Conservation (phyloP, 306 rosid genomes). For the Cicer judaicum region DNA sequence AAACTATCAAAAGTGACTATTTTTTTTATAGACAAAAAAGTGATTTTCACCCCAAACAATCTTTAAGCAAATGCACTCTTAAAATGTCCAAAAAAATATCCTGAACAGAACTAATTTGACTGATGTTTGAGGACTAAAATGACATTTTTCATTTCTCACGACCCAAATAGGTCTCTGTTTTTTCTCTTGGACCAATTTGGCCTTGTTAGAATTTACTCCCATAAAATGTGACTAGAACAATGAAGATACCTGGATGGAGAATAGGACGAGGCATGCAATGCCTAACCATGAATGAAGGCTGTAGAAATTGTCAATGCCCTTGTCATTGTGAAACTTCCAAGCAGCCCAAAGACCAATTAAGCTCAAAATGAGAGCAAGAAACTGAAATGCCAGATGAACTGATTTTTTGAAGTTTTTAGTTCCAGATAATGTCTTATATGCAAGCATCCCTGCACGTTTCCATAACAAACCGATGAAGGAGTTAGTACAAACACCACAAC, state of each 20-base stretch:
- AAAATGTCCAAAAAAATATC: neutral
- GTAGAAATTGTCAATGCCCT: conserved; percentile 95
- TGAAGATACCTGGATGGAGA: conserved; percentile 73
- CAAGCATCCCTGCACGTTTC: conserved; percentile 82
- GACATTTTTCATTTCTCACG: neutral
- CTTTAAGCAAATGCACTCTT: neutral
- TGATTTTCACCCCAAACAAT: too few species aligned
- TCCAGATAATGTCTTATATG: conserved; percentile 86
- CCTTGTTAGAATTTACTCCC: neutral
- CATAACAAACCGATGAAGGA: conserved; percentile 25
- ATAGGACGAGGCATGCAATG: conserved; percentile 77
- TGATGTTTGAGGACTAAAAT: neutral
- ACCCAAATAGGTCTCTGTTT: too few species aligned
- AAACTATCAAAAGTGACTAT: too few species aligned
- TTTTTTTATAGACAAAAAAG: too few species aligned
- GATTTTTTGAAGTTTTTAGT: conserved; percentile 72
- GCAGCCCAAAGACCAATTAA: conserved; percentile 92
- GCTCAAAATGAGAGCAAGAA: conserved; percentile 72
- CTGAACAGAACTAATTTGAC: neutral
- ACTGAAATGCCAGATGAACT: conserved; percentile 78
- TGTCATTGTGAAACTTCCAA: conserved; percentile 90
- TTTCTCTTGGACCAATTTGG: too few species aligned
- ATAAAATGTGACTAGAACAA: neutral
- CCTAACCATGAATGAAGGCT: conserved; percentile 99
- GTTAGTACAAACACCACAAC: conserved; percentile 1